phyloP scores from a whole-genome alignment of 306 rosid genomes.

The Begonia peltatifolia region DNA sequence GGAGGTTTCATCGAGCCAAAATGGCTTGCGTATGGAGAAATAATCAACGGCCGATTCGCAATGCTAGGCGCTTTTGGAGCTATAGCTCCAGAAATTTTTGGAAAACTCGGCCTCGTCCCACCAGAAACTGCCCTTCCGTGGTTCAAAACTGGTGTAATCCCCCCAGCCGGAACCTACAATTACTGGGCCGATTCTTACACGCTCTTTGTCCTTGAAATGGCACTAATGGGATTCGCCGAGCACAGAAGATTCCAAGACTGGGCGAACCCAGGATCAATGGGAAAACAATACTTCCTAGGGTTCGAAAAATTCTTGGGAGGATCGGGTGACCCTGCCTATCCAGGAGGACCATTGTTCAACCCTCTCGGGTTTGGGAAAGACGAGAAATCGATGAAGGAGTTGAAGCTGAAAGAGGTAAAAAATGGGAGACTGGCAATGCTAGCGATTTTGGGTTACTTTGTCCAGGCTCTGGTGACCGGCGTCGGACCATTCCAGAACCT shows the following conservation, averaged over 20 bases:
- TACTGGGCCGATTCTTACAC: constrained; percentile 97
- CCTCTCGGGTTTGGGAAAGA: constrained; percentile 92
- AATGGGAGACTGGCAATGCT: constrained; percentile 96
- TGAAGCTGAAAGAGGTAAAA: constrained; percentile 88
- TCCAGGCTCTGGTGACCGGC: constrained; percentile 74
- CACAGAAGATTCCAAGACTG: constrained; percentile 89
- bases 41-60: constrained; percentile 77
- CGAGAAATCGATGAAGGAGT: constrained; percentile 67
- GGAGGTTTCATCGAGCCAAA: constrained; percentile 94
- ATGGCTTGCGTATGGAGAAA: constrained; percentile 90
- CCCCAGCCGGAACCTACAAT: constrained; percentile 80
- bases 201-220: constrained; percentile 61
- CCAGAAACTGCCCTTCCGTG: constrained; percentile 85
- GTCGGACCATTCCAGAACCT: constrained; percentile 94
- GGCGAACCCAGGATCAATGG: constrained; percentile 76
- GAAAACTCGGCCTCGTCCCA: constrained; percentile 64
- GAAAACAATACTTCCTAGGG: constrained; percentile 82
- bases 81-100: constrained; percentile 77
- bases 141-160: constrained; percentile 88
- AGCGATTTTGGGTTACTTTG: constrained; percentile 75
- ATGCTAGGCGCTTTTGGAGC: constrained; percentile 86
- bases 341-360: constrained; percentile 88
- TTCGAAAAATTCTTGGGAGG: constrained; percentile 67
- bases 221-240: constrained; percentile 90
- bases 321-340: constrained; percentile 74